These are phyloP conservation scores for Triangularia verruculosa DNA, from an alignment of 2,329 filamentous ascomycete genomes.

Conservation along the genomic window DNA sequence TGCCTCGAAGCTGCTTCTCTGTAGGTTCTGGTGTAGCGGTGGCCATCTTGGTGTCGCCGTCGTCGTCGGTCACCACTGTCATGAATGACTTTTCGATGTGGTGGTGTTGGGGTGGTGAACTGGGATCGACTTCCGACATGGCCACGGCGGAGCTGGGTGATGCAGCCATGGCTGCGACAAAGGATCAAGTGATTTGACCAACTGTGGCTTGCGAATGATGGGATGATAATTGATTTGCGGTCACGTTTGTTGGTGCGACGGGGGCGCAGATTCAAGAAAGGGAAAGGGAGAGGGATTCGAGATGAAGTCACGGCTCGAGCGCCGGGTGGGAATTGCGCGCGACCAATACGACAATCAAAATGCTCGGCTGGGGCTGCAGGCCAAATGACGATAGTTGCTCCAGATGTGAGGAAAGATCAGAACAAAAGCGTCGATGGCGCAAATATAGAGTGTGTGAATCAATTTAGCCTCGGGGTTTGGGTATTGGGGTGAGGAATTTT, in stretches of 20 bases:
- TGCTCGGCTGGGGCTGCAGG: not conserved
- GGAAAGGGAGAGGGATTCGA: not conserved
- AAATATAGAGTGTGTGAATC: constrained; percentile 4
- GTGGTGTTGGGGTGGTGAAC: constrained; percentile 39
- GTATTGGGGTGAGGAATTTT: constrained; percentile 17
- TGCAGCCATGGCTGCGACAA: constrained; percentile 24
- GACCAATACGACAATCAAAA: not conserved
- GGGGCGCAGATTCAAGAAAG: not conserved
- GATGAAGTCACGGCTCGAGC: not conserved
- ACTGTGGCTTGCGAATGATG: not conserved
- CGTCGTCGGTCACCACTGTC: constrained; percentile 48
- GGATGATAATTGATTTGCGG: not conserved
- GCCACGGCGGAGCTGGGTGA: constrained; percentile 26
- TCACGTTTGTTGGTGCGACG: not conserved
- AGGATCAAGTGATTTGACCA: not conserved
- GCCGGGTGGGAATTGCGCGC: not conserved
- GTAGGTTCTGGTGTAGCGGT: constrained; percentile 43
- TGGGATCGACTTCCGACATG: constrained; percentile 47
- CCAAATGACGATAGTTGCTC: constrained; percentile 1
- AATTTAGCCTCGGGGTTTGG: not conserved
- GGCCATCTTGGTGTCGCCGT: constrained; percentile 42
- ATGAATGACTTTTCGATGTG: constrained; percentile 46
- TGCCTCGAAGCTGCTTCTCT: constrained; percentile 31
- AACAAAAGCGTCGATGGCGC: constrained; percentile 12
- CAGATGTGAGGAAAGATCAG: not conserved